A percentile compares a stretch with the other conserved stretches of the same genome.
phyloP scores from a whole-genome alignment of 257 asterid species.

The Ballota nigra region DNA sequence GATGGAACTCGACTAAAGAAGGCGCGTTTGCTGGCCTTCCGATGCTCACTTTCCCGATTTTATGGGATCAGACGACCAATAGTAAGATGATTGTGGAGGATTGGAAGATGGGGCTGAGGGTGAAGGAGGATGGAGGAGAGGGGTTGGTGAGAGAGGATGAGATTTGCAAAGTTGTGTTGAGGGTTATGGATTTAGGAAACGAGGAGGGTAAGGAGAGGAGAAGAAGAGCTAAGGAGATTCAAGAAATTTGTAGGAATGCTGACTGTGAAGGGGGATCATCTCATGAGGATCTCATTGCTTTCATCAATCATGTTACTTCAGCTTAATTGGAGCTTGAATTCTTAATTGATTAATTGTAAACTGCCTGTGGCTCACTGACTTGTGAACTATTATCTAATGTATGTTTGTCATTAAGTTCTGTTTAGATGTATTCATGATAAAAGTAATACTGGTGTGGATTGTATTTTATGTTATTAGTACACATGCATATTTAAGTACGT shows the following conservation, averaged over 20 bases:
- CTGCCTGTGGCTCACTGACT: not conserved
- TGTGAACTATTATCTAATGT: not conserved
- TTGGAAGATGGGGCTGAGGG: slow-evolving; percentile 55
- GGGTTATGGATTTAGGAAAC: slow-evolving; percentile 40
- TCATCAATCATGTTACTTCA: slow-evolving; percentile 16
- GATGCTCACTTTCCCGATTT: slow-evolving; percentile 38
- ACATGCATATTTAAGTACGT: not conserved
- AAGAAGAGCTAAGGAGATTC: slow-evolving; percentile 37
- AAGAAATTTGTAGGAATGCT: slow-evolving; percentile 29
- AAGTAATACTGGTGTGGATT: not conserved
- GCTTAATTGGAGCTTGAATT: not conserved
- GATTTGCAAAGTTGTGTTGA: slow-evolving; percentile 31
- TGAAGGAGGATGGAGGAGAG: slow-evolving; percentile 34
- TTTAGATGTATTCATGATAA: not conserved
- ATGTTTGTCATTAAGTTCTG: not conserved
- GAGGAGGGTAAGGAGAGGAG: slow-evolving; percentile 42
- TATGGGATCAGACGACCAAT: slow-evolving; percentile 56
- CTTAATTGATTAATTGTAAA: too few relatives aligned
- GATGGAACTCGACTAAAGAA: slow-evolving; percentile 67
- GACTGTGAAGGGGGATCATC: slow-evolving; percentile 37
- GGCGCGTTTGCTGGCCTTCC: slow-evolving; percentile 48
- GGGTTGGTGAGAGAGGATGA: slow-evolving; percentile 35
- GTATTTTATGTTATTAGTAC: not conserved
- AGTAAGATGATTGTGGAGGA: slow-evolving; percentile 49
- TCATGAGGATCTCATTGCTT: slow-evolving; percentile 20